Percentiles rank a stretch among this genome's conserved stretches.
phyloP scores from a whole-genome alignment of 108 stramenopile species.

The Nitzschia palea region DNA sequence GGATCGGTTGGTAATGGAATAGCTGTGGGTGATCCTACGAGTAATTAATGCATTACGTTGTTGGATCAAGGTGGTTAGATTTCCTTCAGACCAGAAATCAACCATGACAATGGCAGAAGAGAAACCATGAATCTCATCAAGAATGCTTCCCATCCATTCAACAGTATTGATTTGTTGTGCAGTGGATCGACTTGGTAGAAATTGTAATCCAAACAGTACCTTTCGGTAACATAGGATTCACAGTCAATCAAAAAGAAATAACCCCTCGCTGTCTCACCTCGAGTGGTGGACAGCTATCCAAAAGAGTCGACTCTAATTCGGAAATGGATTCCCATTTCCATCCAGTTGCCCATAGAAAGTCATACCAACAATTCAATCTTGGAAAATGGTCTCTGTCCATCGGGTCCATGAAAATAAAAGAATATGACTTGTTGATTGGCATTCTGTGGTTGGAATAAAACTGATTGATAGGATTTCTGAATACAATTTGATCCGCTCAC shows the following conservation, averaged over 20 bases:
- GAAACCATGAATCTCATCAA: conserved; percentile 14
- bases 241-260: conserved; percentile 52
- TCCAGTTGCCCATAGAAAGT: conserved; percentile 53
- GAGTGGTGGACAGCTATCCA: conserved; percentile 42
- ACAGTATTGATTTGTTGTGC: conserved; percentile 43
- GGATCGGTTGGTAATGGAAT: too few species aligned
- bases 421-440: conserved; percentile 42
- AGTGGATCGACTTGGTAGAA: conserved; percentile 31
- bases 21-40: too few species aligned
- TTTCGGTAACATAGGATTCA: conserved; percentile 46
- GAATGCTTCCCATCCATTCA: conserved; percentile 22
- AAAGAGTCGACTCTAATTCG: conserved; percentile 36
- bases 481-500: too few species aligned
- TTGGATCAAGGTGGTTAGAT: conserved; percentile 38
- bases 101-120: conserved; percentile 46
- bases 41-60: conserved; percentile 36
- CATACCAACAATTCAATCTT: conserved; percentile 38
- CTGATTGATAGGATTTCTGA: too few species aligned
- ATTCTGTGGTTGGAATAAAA: too few species aligned
- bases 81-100: conserved; percentile 71
- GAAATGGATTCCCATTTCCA: conserved; percentile 40
- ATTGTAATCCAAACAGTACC: conserved; percentile 13
- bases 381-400: conserved; percentile 32
- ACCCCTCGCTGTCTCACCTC: conserved; percentile 23
- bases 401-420: conserved; percentile 59